Conservation (phyloP, 169 alveolate species). For the Plasmodium billcollinsi region DNA sequence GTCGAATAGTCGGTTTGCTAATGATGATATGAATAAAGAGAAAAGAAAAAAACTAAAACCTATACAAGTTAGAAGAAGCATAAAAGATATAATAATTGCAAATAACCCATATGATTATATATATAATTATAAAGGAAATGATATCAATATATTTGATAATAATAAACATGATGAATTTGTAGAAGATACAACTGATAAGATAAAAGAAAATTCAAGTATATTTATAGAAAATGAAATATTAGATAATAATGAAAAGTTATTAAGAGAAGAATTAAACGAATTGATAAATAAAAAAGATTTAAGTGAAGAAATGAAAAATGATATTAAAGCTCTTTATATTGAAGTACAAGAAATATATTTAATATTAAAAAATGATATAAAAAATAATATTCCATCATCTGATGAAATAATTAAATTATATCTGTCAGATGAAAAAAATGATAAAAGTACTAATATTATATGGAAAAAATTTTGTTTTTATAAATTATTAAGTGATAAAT, state of each 20-base stretch:
- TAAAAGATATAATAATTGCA: conserved; percentile 37
- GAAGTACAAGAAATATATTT: conserved; percentile 60
- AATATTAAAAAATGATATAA: conserved; percentile 52
- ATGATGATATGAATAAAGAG: neutral
- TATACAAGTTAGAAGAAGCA: conserved; percentile 67
- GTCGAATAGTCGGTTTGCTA: neutral
- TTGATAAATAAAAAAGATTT: conserved; percentile 34
- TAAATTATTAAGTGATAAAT: conserved; percentile 42
- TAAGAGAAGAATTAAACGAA: conserved; percentile 34
- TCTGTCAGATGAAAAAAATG: conserved; percentile 9
- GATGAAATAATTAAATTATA: conserved; percentile 47
- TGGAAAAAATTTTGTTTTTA: conserved; percentile 47
- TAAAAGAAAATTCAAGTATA: neutral
- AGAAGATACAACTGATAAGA: neutral
- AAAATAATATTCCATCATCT: conserved; percentile 39
- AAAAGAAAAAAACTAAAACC: conserved; percentile 32
- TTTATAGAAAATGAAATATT: neutral
- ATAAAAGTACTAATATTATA: conserved; percentile 23
- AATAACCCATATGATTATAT: conserved; percentile 31
- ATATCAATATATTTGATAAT: conserved; percentile 28
- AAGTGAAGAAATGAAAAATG: conserved; percentile 44
- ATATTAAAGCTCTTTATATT: conserved; percentile 53
- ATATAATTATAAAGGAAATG: conserved; percentile 40
- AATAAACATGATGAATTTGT: neutral
- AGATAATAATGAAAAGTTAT: conserved; percentile 14